Base-by-base conservation (phyloP, 2,329 filamentous ascomycete species). In the Monosporascus ibericus region DNA sequence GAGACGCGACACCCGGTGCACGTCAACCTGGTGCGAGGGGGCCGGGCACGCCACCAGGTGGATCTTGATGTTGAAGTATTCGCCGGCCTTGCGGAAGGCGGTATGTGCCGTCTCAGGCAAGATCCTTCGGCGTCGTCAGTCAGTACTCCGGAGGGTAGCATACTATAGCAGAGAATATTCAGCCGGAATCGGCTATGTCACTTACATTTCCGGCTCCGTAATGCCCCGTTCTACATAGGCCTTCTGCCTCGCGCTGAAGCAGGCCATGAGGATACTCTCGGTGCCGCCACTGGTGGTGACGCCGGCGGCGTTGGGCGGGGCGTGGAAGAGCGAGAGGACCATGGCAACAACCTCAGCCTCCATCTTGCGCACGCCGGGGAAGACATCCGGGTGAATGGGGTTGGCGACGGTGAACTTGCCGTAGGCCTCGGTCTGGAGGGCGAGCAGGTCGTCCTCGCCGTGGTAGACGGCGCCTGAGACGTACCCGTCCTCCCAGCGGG, bases 311-410 rank as follows among this genome's bases (percentile, higher is more conserved):
- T 84, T 86, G n/a, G 84, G 75, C 3, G 94, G 94, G 8, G 88
- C 91, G 70, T 95, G 90, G 77, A 96, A 99, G 69, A 99, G 75
- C 44, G 82, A 81, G 55, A 95, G 75, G 30, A 95, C 91, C 92
- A 99, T 99, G 59, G 92, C 88, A 49, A 99, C 94, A 56, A 99
- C 78, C 75, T 99, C 94, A 44, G 94, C 92, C 76, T 99, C 94
- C 94, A 99, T 99, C 81, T 99, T 99, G 64, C 94, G 80, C 49
- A 99, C 92, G 27, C 92, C 94, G 17, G 94, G 94, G 73, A 99
- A 99, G 44, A 99, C 92, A 72, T 99, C 94, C 6, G 94, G 94
- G 70, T 99, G 94, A 61, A 99, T 94, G 3, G 94, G 94, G 70
- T 99, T 99, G 39, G 91, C 82, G 30, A 99, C 94, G 48, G 91